These are phyloP conservation scores for Dalechampia spathulata DNA, from an alignment of 441 rosid species.

Conservation along the genomic window DNA sequence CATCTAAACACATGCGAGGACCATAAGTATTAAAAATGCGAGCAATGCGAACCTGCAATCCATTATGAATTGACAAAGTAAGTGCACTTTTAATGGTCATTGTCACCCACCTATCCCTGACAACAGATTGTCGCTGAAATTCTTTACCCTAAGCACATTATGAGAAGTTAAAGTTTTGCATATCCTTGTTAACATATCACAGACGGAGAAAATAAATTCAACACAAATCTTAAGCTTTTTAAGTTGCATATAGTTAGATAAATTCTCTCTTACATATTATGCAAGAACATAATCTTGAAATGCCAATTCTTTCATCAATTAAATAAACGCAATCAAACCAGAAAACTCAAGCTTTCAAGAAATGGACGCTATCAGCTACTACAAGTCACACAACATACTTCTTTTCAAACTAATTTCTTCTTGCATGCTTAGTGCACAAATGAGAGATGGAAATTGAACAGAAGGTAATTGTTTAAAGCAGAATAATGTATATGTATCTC, in stretches of 20 bases:
- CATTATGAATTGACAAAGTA: slow-evolving; percentile 1
- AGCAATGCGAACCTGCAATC: slow-evolving; percentile 83
- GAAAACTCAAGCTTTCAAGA: no score
- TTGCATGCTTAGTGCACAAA: no score
- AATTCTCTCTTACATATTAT: neutral
- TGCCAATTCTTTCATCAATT: no score
- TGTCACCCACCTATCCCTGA: neutral
- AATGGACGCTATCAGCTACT: no score
- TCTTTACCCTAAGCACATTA: neutral
- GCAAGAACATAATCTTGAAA: no score
- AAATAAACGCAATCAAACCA: no score
- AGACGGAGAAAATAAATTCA: neutral
- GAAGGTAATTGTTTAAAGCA: no score
- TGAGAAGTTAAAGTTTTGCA: neutral
- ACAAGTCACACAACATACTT: no score
- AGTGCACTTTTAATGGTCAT: neutral
- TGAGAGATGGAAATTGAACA: no score
- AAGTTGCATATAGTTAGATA: neutral
- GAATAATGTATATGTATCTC: no score
- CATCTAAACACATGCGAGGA: slow-evolving; percentile 98
- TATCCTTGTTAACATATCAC: neutral
- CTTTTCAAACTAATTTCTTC: no score
- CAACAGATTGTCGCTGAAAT: neutral
- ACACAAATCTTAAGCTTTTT: neutral
- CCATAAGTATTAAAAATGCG: slow-evolving; percentile 97